These are phyloP conservation scores for Eucalyptus tenuipes DNA, from an alignment of 345 rosid genomes.

Conservation along the genomic window DNA sequence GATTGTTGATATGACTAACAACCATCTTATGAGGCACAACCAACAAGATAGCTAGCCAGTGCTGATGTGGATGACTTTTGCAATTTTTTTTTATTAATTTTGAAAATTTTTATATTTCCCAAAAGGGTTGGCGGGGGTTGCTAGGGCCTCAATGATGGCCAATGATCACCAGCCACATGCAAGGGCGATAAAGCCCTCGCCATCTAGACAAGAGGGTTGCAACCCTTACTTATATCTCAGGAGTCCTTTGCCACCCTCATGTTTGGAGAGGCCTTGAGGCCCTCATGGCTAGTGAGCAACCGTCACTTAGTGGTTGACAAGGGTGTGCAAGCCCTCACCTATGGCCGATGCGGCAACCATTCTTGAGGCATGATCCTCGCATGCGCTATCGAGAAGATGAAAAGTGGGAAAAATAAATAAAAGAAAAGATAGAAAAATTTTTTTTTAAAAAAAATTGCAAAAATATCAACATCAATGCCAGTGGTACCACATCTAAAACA, in stretches of 20 bases:
- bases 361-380: not conserved
- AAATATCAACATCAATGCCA: not conserved
- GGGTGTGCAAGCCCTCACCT: not conserved
- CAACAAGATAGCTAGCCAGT: accelerated
- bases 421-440: not conserved
- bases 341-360: not conserved
- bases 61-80: not conserved
- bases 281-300: not conserved
- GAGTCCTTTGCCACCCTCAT: not conserved
- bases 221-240: not conserved
- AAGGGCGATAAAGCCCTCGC: not conserved
- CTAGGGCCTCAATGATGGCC: not conserved
- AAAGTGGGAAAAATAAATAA: not conserved
- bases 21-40: accelerated
- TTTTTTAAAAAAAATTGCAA: not conserved
- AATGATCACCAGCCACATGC: not conserved
- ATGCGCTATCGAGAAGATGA: not conserved
- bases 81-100: not conserved
- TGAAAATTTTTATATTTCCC: not conserved
- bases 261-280: not conserved
- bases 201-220: accelerated
- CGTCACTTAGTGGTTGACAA: not conserved
- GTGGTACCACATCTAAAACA: accelerated
- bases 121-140: not conserved
- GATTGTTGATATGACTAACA: not conserved